A percentile compares a stretch with the other conserved stretches of the same genome.
Conservation (phyloP, 83 land plant genomes). For the Picea abies region DNA sequence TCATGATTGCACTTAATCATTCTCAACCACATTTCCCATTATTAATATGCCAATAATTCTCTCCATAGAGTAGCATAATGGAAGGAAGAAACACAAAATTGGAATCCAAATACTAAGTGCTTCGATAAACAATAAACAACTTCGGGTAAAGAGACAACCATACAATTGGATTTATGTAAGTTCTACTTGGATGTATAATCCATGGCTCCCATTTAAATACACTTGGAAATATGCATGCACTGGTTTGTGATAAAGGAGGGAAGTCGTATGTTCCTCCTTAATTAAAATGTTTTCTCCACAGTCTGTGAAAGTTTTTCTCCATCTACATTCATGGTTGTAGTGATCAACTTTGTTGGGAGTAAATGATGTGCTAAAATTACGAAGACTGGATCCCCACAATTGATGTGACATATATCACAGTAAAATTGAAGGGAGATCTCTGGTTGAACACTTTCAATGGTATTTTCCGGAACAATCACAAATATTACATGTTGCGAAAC, state of each 20-base stretch:
- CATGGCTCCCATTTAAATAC: not conserved
- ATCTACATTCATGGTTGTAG: conserved; percentile 43
- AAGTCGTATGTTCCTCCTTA: not conserved
- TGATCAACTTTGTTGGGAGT: conserved; percentile 42
- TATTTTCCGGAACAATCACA: conserved; percentile 76
- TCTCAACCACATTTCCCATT: too few relatives aligned
- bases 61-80: not conserved
- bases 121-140: not conserved
- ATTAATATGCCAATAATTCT: not conserved
- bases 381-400: conserved; percentile 80
- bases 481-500: conserved; percentile 74
- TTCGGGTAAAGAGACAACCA: not conserved
- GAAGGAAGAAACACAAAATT: not conserved
- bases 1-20: too few relatives aligned
- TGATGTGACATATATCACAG: conserved; percentile 73
- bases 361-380: conserved; percentile 51
- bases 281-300: too few relatives aligned
- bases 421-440: conserved; percentile 44
- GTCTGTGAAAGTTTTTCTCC: conserved; percentile 12
- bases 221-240: not conserved
- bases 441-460: conserved; percentile 54
- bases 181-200: too few relatives aligned
- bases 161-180: too few relatives aligned
- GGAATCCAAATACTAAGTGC: not conserved
- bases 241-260: not conserved